Percentiles rank a stretch among this genome's conserved stretches.
Conservation (phyloP, 2,329 filamentous ascomycete species). For the Fusarium multiceps region DNA sequence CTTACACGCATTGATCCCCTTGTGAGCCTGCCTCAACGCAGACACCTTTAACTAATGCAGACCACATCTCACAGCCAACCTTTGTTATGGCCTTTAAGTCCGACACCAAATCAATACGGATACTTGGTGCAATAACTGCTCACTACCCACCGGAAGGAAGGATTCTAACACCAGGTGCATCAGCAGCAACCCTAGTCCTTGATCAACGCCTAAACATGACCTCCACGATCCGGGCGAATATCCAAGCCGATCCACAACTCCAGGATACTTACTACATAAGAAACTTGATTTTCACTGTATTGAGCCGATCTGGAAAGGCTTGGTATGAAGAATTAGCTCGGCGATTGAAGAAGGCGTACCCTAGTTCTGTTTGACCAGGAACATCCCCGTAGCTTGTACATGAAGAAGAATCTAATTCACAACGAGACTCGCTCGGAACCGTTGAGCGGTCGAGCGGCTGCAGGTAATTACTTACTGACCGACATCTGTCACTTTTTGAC, state of each 20-base stretch:
- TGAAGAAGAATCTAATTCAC: conserved; percentile 14
- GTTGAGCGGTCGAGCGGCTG: conserved; percentile 2
- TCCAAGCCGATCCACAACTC: conserved; percentile 18
- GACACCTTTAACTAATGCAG: neutral
- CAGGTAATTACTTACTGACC: conserved; percentile 4
- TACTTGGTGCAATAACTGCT: neutral
- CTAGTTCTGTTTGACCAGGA: conserved; percentile 26
- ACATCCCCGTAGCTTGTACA: conserved; percentile 26
- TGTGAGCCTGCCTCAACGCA: conserved; percentile 12
- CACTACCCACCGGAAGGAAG: conserved; percentile 1
- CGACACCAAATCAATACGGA: neutral
- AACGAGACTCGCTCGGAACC: neutral
- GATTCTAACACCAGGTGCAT: neutral
- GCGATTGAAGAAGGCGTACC: conserved; percentile 30
- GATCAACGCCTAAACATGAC: conserved; percentile 6
- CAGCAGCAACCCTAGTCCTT: conserved; percentile 4
- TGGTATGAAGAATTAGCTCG: conserved; percentile 36
- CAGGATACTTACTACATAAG: conserved; percentile 16
- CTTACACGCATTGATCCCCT: conserved; percentile 22
- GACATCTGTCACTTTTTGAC: conserved; percentile 17
- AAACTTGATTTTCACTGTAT: conserved; percentile 38
- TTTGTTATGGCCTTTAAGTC: conserved; percentile 5
- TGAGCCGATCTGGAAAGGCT: conserved; percentile 23
- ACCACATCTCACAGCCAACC: conserved; percentile 4
- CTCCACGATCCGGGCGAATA: conserved; percentile 18